phyloP scores from a whole-genome alignment of 1,139 yeast genomes.

The Dujonia santamariae region DNA sequence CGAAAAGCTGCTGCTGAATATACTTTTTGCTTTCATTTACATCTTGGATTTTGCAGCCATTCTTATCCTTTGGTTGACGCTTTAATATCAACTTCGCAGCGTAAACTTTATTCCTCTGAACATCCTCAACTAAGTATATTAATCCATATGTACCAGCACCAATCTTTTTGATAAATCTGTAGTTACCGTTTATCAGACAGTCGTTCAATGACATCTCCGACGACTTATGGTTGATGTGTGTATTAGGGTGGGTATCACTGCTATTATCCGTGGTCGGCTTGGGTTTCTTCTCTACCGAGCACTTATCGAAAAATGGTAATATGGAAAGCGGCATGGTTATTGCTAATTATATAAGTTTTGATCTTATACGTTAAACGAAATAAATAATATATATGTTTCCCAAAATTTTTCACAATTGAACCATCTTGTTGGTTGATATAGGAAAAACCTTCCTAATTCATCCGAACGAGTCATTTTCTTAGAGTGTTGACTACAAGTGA shows the following conservation, averaged over 20 bases:
- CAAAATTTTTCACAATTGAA: too few species aligned
- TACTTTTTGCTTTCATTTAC: constrained; percentile 29
- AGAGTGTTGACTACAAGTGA: too few species aligned
- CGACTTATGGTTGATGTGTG: not conserved
- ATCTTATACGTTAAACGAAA: not conserved
- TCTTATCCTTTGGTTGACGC: constrained; percentile 20
- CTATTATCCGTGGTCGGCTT: not conserved
- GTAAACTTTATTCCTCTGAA: constrained; percentile 44
- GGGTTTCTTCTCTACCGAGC: not conserved
- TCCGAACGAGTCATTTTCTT: too few species aligned
- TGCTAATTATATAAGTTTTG: not conserved
- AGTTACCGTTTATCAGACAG: constrained; percentile 5
- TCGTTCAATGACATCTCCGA: constrained; percentile 4
- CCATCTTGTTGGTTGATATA: not conserved
- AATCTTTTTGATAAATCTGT: constrained; percentile 47
- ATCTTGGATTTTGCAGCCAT: constrained; percentile 13
- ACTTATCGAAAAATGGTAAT: constrained; percentile 5
- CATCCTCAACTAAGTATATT: constrained; percentile 68
- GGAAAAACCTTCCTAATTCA: not conserved
- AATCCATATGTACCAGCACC: constrained; percentile 92
- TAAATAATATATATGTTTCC: not conserved
- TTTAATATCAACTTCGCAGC: constrained; percentile 78
- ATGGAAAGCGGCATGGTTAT: constrained; percentile 6
- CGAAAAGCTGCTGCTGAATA: constrained; percentile 27
- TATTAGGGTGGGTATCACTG: not conserved